A percentile compares a stretch with the other conserved stretches of the same genome.
These are phyloP conservation scores for Dothistroma septosporum DNA, from an alignment of 2,329 filamentous ascomycete species.

Conservation along the genomic window DNA sequence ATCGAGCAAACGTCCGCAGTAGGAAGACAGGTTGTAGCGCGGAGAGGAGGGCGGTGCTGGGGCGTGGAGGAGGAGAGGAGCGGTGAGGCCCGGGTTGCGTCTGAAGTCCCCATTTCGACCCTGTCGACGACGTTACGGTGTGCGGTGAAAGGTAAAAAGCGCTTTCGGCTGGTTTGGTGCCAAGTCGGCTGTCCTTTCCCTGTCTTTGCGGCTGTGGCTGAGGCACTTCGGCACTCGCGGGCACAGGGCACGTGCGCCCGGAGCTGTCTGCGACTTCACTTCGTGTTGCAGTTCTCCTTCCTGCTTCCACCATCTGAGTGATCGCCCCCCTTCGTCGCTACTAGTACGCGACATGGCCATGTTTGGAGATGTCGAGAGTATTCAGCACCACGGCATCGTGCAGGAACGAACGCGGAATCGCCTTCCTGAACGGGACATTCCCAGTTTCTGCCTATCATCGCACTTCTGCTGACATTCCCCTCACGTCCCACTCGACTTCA, in stretches of 20 bases:
- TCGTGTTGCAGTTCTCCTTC: background rate
- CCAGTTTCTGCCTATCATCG: background rate
- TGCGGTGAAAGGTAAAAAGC: background rate
- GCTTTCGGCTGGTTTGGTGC: background rate
- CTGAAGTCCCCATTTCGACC: too few species aligned
- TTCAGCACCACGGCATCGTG: too few species aligned
- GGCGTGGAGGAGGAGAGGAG: background rate
- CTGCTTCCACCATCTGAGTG: background rate
- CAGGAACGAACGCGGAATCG: background rate
- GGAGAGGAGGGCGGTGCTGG: too few species aligned
- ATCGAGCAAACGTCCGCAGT: background rate
- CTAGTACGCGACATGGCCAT: background rate
- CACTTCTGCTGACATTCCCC: background rate
- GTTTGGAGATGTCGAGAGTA: background rate
- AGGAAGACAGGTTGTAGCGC: too few species aligned
- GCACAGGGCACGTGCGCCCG: background rate
- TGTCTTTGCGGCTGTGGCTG: background rate
- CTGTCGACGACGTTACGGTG: too few species aligned
- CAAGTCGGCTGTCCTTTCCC: background rate
- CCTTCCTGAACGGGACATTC: background rate
- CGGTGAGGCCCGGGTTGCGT: background rate
- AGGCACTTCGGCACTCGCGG: background rate
- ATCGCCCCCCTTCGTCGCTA: background rate
- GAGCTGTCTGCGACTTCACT: background rate
- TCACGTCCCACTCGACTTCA: background rate